Base-by-base conservation (phyloP, 108 stramenopile genomes). In the Discostella pseudostelligera region DNA sequence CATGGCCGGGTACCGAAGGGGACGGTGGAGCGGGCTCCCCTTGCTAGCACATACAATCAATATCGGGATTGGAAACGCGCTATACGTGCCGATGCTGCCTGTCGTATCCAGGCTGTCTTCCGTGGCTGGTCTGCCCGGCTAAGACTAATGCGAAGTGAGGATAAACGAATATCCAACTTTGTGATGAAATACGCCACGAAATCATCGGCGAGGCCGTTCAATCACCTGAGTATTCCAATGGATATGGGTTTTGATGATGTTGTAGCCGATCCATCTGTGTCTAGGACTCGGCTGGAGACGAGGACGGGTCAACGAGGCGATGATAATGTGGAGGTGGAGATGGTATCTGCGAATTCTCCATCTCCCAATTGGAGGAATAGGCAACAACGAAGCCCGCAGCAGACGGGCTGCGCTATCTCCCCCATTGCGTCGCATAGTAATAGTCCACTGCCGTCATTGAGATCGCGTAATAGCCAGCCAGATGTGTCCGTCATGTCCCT, bases 31-130 rank as follows among this genome's bases (percentile, higher is more conserved):
- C 72, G 94, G 25, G 86, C 85, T n/a, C 90, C 89, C 4, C 70
- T 96, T 16, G 92, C 90, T 8, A 87, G 87, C 40, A 93, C 92
- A 6, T 96, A 93, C 59, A 85, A 83, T 40, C 91, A 91, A 63
- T 96, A 96, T 55, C 59, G 90, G 32, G 91, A 92, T 35, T 93
- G 91, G 92, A 96, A 96, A 59, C 70, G 88, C 8, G 88, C 85
- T 25, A 93, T 96, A 71, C 85, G 94, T 20, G 83, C 89, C 8
- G 90, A 96, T 71, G 90, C 92, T 9, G 89, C 90, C 14, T 84
- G 84, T 59, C 69, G 88, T 20, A 88, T 96, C 59, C 92, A 93
- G 58, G 89, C 88, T 7, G 54, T 95, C 28, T 79, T 81, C 35
- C 84, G 94, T 21, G 92, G 89, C 17, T 82, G 84, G 6, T 45